Evolutionary conservation across 2,329 filamentous ascomycete species (phyloP), one percentile per base, ranked within the genome.

Genomic region (Helotiales sp.): DNA sequence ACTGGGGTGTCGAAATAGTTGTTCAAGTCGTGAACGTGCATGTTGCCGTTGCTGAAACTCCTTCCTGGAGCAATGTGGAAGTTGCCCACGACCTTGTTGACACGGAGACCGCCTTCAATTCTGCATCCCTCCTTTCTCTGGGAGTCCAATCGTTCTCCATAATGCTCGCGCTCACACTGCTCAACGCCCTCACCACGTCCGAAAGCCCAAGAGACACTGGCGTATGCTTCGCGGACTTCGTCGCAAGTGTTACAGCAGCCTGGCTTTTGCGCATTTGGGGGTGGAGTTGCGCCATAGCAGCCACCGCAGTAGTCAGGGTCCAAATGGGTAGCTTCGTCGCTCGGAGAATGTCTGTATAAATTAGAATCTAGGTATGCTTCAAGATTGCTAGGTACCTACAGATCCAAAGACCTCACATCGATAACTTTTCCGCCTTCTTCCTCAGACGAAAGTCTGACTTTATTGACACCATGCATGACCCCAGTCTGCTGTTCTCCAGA

Each of bases 31-130:
- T 99, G 95, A 19, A 97, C 91, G 76, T 99, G 95, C 85, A 98
- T 89, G 77, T 96, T 96, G 66, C 91, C 92, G 70, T 90, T 96
- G 74, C 89, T 96, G 82, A 98, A 98, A 73, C 89, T 93, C 75
- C 93, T 91, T 68, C 95, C 95, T 1, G 95, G 95, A 1, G 96
- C 95, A 68, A 99, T 89, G 75, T 99, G 95, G 82, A 99, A 99
- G 79, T 99, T 99, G 56, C 95, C 95, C 54, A 99, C 84, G 25
- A 99, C 95, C 78, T 99, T 99, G 82, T 99, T 99, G 65, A 99
- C 96, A 48, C 91, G 90, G 67, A 99, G 84, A 36, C 86, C 85
- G 59, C 95, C 95, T 74, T 97, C 92, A 63, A 99, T 89, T 51
- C 95, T 90, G 76, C 95, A 99, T 58, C 95, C 95, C 77, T 99